Base-by-base conservation (phyloP, 495 filamentous ascomycete genomes). In the Achaetomiella virescens region DNA sequence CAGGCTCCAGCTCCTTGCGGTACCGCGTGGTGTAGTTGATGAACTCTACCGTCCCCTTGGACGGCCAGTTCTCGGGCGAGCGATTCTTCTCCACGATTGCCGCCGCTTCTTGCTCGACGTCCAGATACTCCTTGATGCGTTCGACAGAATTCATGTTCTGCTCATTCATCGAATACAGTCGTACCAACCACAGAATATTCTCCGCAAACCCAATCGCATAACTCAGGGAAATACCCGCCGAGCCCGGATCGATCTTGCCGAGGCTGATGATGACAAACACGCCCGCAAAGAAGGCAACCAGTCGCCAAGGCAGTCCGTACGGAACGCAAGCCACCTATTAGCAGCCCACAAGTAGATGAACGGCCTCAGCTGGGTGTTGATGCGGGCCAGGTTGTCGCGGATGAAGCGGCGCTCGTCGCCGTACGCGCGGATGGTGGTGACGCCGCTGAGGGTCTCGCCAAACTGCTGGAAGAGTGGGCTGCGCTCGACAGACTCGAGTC, bases 101-200 rank as follows among this genome's bases (percentile, higher is more conserved):
- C 5, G 75, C 75, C 0, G 95, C 91, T 70, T 99, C 95, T 64
- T 97, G 93, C 64, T 97, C 93, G 3, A 97, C 87, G 27, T 97
- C 91, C 11, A 99, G 81, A 63, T 97, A 99, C 71, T 99, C 93
- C 66, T 91, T 89, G 61, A 99, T 87, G 52, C 95, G 86, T 72
- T 99, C 95, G n/a, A 99, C 91, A 1, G 91, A 92, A 72, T 99
- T 99, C 95, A 99, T 97, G 70, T 95, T 97, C 72, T 97, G 95
- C 69, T 99, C 95, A 62, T 97, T 95, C 64, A 88, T 79, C 0
- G 92, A 86, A 63, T 97, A 99, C n/a, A 97, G 78, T 20, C 95
- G 83, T 24, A 97, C 91, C 53, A 97, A 85, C 95, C 95, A 99
- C 17, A 99, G 77, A 17, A 99, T 84, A 56, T 97, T 97, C 67